Percentiles rank a stretch among this genome's conserved stretches.
Conservation (phyloP, 2,329 filamentous ascomycete species). For the Ramularia endophylla region DNA sequence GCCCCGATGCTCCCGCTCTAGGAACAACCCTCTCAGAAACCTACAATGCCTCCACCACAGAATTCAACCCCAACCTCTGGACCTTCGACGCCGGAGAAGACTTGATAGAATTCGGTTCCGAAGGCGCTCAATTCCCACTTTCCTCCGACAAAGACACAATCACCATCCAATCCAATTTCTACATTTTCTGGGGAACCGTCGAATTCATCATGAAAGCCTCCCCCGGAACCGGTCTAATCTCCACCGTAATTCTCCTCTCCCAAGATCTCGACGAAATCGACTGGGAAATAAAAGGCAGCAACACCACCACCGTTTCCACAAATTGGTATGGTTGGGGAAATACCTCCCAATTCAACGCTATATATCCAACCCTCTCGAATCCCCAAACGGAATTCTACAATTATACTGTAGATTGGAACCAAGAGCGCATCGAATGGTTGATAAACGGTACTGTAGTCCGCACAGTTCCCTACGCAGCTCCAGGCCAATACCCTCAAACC, state of each 20-base stretch:
- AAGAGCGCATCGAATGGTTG: constrained; percentile 59
- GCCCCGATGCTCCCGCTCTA: constrained; percentile 66
- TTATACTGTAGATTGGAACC: constrained; percentile 67
- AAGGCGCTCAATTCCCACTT: constrained; percentile 66
- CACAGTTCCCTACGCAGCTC: constrained; percentile 46
- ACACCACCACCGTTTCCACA: constrained; percentile 56
- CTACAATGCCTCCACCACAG: constrained; percentile 56
- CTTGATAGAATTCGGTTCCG: constrained; percentile 48
- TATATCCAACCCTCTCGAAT: constrained; percentile 52
- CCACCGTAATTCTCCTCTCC: constrained; percentile 74
- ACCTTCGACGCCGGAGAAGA: constrained; percentile 59
- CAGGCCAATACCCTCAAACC: constrained; percentile 60
- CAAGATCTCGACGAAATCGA: constrained; percentile 85
- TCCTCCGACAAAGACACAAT: constrained; percentile 64
- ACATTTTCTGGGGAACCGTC: constrained; percentile 78
- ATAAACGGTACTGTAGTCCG: constrained; percentile 64
- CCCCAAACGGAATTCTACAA: constrained; percentile 58
- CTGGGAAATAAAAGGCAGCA: constrained; percentile 72
- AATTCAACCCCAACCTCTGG: constrained; percentile 33
- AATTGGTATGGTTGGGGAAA: constrained; percentile 75
- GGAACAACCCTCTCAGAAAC: constrained; percentile 56
- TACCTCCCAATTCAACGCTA: constrained; percentile 56
- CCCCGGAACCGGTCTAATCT: constrained; percentile 68
- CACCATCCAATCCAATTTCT: constrained; percentile 72
- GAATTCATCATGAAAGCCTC: constrained; percentile 75